These are phyloP conservation scores for Zostera marina DNA, from an alignment of 116 monocot genomes.

Conservation along the genomic window DNA sequence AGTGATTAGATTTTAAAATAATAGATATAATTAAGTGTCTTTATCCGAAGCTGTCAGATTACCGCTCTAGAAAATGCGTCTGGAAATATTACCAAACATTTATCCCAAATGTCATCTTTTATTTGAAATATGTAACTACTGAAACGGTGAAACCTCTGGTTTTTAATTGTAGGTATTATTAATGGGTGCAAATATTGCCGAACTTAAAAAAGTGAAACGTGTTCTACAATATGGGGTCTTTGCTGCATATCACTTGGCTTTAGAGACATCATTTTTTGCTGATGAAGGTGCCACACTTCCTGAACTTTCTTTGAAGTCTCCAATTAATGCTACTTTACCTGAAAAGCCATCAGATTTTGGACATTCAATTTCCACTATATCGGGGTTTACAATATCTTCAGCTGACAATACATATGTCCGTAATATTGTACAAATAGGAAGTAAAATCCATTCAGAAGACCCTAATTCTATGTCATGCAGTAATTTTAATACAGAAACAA, in stretches of 20 bases:
- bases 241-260: constrained; percentile 89
- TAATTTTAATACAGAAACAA: constrained; percentile 4
- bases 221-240: constrained; percentile 89
- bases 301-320: constrained; percentile 65
- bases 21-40: too few species aligned
- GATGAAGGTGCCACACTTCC: constrained; percentile 96
- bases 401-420: constrained; percentile 10
- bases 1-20: too few species aligned
- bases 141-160: background rate
- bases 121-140: background rate
- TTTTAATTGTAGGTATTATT: constrained; percentile 49
- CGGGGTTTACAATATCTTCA: constrained; percentile 25
- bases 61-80: too few species aligned
- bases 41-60: too few species aligned
- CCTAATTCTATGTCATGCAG: constrained; percentile 1
- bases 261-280: constrained; percentile 93
- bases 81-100: background rate
- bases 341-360: constrained; percentile 47
- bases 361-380: constrained; percentile 41
- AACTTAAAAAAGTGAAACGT: constrained; percentile 87
- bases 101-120: background rate
- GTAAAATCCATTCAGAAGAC: background rate
- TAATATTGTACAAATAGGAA: constrained; percentile 7
- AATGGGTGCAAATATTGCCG: constrained; percentile 54
- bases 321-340: constrained; percentile 54